A percentile compares a stretch with the other conserved stretches of the same genome.
Conservation (phyloP, 2,329 filamentous ascomycete genomes). For the Apiospora arundinis region DNA sequence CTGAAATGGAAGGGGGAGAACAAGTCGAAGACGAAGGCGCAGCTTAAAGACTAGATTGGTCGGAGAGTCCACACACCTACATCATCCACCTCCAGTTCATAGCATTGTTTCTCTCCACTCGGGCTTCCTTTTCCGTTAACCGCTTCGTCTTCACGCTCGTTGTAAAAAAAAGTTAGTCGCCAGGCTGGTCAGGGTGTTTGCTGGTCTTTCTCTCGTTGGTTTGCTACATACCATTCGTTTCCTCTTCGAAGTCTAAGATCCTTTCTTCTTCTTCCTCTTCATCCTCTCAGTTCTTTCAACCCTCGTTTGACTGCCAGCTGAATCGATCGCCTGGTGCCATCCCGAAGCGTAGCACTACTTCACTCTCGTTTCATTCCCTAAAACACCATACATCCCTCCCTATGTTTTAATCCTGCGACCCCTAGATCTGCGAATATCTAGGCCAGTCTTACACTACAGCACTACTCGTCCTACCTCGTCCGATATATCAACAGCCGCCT, state of each 20-base stretch:
- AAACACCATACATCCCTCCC: conserved; percentile 17
- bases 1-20: background rate
- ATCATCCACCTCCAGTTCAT: conserved; percentile 3
- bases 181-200: background rate
- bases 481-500: background rate
- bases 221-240: conserved; percentile 2
- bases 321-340: conserved; percentile 40
- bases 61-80: conserved; percentile 9
- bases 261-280: conserved; percentile 10
- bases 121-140: conserved; percentile 6
- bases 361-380: conserved; percentile 20
- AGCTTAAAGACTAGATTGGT: conserved; percentile 9
- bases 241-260: background rate
- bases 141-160: conserved; percentile 18
- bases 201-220: background rate
- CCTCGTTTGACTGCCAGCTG: conserved; percentile 24
- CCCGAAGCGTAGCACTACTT: conserved; percentile 28
- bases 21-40: conserved; percentile 7
- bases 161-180: background rate
- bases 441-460: background rate
- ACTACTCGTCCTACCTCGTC: background rate
- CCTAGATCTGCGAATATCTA: conserved; percentile 1
- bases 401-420: conserved; percentile 7
- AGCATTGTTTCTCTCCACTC: conserved; percentile 4
- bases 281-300: conserved; percentile 20